Percentiles rank a stretch among this genome's conserved stretches.
Evolutionary conservation across 495 filamentous ascomycete genomes (phyloP).

Genomic region (Chaetomidium leptoderma): DNA sequence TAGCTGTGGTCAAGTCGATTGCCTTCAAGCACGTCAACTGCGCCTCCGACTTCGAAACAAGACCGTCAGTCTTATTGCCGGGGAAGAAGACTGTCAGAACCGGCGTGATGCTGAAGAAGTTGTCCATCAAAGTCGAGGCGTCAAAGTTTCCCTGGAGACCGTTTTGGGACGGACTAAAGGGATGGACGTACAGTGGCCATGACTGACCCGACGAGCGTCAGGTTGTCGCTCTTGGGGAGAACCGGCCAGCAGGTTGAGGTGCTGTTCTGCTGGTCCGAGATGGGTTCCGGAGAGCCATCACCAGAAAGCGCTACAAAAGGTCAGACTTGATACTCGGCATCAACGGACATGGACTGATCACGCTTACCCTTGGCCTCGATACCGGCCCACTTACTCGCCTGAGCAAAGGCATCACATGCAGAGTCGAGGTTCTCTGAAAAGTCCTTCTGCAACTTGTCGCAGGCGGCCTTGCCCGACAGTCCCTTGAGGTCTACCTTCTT

Average conservation of each 20-base stretch:
- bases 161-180: not conserved
- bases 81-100: slow-evolving; percentile 11
- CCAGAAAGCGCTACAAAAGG: slow-evolving; percentile 1
- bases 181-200: not conserved
- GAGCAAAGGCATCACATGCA: not conserved
- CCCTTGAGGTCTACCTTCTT: slow-evolving; percentile 1
- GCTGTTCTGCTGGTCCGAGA: not conserved
- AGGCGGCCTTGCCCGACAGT: not conserved
- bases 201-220: not conserved
- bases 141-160: not conserved
- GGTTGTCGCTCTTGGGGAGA: slow-evolving; percentile 4
- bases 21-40: slow-evolving; percentile 13
- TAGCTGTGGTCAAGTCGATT: slow-evolving; percentile 10
- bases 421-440: slow-evolving; percentile 6
- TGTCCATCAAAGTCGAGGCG: not conserved
- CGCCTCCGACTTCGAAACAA: not conserved
- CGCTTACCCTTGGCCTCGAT: not conserved
- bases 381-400: not conserved
- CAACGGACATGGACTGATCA: too few relatives aligned
- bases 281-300: not conserved
- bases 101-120: slow-evolving; percentile 12
- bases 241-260: slow-evolving; percentile 10
- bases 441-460: slow-evolving; percentile 1
- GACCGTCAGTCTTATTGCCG: not conserved
- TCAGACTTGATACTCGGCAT: not conserved